Conservation (phyloP, 108 stramenopile species). For the Schizochytrium sp. region DNA sequence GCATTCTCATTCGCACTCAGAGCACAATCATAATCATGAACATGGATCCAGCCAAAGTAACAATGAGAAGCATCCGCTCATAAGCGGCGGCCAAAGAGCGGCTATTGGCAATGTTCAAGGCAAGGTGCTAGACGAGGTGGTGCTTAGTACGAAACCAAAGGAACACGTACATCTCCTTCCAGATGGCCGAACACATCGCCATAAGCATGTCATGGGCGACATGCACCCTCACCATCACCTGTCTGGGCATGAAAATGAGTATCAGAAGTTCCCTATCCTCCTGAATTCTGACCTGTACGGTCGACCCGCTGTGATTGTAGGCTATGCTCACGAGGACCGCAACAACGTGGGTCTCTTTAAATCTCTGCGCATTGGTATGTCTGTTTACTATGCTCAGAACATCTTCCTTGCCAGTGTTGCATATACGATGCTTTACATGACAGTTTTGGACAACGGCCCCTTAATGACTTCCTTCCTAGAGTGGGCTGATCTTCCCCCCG, state of each 20-base stretch:
- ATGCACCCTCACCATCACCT: not conserved
- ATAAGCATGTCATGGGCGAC: not conserved
- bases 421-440: slow-evolving; percentile 56
- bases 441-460: slow-evolving; percentile 32
- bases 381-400: not conserved
- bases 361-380: not conserved
- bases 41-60: too few relatives aligned
- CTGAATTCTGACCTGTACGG: not conserved
- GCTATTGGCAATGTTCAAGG: not conserved
- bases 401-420: slow-evolving; percentile 30
- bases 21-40: too few relatives aligned
- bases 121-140: not conserved
- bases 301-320: not conserved
- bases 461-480: slow-evolving; percentile 44
- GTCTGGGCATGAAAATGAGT: not conserved
- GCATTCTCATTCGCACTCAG: too few relatives aligned
- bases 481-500: slow-evolving; percentile 8
- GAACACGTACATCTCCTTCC: not conserved
- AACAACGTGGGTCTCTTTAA: not conserved
- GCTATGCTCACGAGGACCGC: slow-evolving; percentile 4
- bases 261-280: not conserved
- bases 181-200: slow-evolving; percentile 15
- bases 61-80: not conserved
- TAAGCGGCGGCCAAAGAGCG: not conserved
- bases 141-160: not conserved